Conservation (phyloP, 2,329 filamentous ascomycete species). For the Geosmithia putterillii region DNA sequence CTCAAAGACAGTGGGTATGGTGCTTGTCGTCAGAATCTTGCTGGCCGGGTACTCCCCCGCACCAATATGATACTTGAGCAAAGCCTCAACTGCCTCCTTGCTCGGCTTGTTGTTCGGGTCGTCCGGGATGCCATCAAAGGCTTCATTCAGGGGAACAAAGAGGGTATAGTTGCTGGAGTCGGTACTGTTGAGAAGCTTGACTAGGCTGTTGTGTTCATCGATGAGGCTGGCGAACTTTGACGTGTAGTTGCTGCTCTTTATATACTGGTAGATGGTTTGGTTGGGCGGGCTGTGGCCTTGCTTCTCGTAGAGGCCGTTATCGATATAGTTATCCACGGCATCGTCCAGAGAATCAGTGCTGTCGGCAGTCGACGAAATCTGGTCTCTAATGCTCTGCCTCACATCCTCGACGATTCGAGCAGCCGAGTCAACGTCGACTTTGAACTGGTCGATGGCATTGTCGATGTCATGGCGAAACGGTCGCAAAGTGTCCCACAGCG, state of each 20-base stretch:
- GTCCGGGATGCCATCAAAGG: slow-evolving; percentile 52
- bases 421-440: background rate
- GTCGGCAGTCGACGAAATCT: background rate
- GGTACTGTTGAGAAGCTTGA: slow-evolving; percentile 63
- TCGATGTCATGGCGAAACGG: background rate
- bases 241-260: slow-evolving; percentile 64
- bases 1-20: slow-evolving; percentile 57
- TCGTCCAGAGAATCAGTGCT: slow-evolving; percentile 1
- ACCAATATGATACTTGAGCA: slow-evolving; percentile 67
- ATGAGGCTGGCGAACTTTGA: slow-evolving; percentile 67
- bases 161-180: slow-evolving; percentile 60
- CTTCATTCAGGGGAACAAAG: slow-evolving; percentile 67
- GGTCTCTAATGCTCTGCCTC: background rate
- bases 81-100: slow-evolving; percentile 55
- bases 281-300: slow-evolving; percentile 33
- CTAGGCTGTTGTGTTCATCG: slow-evolving; percentile 57
- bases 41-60: slow-evolving; percentile 53
- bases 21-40: slow-evolving; percentile 57
- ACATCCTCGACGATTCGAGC: background rate
- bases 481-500: background rate
- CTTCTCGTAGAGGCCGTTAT: slow-evolving; percentile 2
- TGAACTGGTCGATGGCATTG: background rate
- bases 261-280: slow-evolving; percentile 68
- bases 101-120: slow-evolving; percentile 39
- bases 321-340: slow-evolving; percentile 1